Evolutionary conservation across 176 grass and related monocot species (phyloP).

Genomic region (Hordeum marinum): DNA sequence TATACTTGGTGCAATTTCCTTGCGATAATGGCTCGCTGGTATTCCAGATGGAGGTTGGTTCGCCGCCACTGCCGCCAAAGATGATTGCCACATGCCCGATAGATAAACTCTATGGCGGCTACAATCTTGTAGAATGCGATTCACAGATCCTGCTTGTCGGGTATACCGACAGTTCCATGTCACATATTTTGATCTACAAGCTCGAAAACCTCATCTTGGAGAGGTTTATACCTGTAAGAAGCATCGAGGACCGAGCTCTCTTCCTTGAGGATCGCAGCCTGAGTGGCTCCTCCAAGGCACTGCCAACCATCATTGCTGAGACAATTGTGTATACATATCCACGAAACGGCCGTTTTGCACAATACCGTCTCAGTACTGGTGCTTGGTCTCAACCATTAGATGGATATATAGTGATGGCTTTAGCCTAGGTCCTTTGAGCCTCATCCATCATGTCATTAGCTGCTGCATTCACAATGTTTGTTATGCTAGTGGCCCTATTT

Average conservation of each 20-base stretch:
- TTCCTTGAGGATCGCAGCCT: not conserved
- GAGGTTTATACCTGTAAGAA: not conserved
- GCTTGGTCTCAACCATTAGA: not conserved
- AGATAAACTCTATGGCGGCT: not conserved
- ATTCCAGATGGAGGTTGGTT: not conserved
- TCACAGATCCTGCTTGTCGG: not conserved
- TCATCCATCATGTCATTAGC: no score
- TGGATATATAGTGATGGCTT: not conserved
- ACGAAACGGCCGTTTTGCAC: not conserved
- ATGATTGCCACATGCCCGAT: not conserved
- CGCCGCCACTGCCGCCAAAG: not conserved
- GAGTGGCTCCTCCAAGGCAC: not conserved
- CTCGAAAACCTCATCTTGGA: not conserved
- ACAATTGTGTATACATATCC: not conserved
- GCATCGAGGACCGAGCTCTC: not conserved
- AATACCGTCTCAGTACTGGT: not conserved
- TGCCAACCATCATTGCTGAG: not conserved
- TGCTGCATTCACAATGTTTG: no score
- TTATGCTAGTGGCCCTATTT: no score
- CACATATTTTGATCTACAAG: not conserved
- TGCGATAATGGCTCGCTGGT: not conserved
- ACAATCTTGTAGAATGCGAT: not conserved
- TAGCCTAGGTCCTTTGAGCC: no score
- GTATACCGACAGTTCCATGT: not conserved
- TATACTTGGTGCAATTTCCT: not conserved